phyloP scores from a whole-genome alignment of 2,329 filamentous ascomycete species.

The Alternaria gansuensis region DNA sequence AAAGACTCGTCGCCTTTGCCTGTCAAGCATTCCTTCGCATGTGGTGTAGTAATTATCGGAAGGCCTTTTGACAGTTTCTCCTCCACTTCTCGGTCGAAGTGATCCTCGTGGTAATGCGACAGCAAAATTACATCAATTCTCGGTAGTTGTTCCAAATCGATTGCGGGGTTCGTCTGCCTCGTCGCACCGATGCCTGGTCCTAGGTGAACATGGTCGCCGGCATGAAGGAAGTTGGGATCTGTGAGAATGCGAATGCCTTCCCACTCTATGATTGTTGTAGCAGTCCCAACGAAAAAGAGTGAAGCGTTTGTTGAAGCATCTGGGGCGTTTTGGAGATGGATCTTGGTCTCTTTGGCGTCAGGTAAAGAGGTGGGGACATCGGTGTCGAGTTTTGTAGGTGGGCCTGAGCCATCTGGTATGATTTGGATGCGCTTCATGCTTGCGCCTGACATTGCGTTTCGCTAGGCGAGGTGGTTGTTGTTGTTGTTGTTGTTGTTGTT shows the following conservation, averaged over 20 bases:
- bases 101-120: conserved; percentile 71
- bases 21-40: conserved; percentile 65
- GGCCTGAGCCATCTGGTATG: conserved; percentile 48
- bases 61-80: conserved; percentile 61
- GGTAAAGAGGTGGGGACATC: conserved; percentile 52
- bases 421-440: conserved; percentile 55
- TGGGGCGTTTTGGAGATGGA: conserved; percentile 53
- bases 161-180: conserved; percentile 66
- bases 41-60: conserved; percentile 70
- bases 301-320: conserved; percentile 54
- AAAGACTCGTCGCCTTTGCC: conserved; percentile 61
- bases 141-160: conserved; percentile 68
- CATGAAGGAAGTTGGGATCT: conserved; percentile 66
- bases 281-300: conserved; percentile 65
- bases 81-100: conserved; percentile 65
- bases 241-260: conserved; percentile 64
- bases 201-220: conserved; percentile 71
- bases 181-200: conserved; percentile 68
- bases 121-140: conserved; percentile 68
- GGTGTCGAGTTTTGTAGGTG: conserved; percentile 54
- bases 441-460: conserved; percentile 8
- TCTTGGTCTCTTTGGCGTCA: conserved; percentile 56
- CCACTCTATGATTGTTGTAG: conserved; percentile 66
- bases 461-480: not conserved
- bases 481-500: not conserved